A percentile compares a stretch with the other conserved stretches of the same genome.
Conservation (phyloP, 106 monocot genomes). For the Dendrobium huoshanense region DNA sequence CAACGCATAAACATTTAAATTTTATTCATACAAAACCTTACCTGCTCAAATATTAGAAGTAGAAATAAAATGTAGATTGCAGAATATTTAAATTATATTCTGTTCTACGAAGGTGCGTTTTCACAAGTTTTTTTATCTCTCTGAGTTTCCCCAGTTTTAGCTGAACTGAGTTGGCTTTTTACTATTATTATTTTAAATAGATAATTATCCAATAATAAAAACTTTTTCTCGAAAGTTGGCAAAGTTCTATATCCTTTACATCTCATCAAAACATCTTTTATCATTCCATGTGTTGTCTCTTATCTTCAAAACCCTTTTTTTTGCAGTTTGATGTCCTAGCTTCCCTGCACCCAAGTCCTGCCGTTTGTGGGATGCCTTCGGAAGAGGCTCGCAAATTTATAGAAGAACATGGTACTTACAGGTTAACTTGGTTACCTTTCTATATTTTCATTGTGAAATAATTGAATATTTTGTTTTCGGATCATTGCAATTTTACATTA, state of each 20-base stretch:
- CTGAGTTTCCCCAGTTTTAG: too few species aligned
- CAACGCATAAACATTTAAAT: not conserved
- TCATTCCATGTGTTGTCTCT: too few species aligned
- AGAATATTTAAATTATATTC: not conserved
- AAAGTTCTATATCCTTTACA: too few species aligned
- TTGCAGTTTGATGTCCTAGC: constrained; percentile 71
- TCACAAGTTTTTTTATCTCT: not conserved
- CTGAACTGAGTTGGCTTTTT: too few species aligned
- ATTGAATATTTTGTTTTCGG: not conserved
- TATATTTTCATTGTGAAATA: not conserved
- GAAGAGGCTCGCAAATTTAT: constrained; percentile 72
- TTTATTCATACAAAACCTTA: not conserved
- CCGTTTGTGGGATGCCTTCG: constrained; percentile 81
- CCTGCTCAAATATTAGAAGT: not conserved
- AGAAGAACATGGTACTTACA: constrained; percentile 57
- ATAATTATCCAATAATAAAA: too few species aligned
- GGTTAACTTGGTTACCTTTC: not conserved
- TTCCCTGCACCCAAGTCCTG: constrained; percentile 86
- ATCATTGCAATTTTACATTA: not conserved
- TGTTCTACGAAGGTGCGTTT: not conserved
- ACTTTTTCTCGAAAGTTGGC: too few species aligned
- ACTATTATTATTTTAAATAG: too few species aligned
- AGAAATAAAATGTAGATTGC: not conserved
- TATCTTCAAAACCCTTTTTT: not conserved
- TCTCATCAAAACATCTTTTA: too few species aligned